Evolutionary conservation across 768 basidiomycete species (phyloP), one percentile per base, ranked within the genome.

Genomic region (Cystobasidium tubakii): DNA sequence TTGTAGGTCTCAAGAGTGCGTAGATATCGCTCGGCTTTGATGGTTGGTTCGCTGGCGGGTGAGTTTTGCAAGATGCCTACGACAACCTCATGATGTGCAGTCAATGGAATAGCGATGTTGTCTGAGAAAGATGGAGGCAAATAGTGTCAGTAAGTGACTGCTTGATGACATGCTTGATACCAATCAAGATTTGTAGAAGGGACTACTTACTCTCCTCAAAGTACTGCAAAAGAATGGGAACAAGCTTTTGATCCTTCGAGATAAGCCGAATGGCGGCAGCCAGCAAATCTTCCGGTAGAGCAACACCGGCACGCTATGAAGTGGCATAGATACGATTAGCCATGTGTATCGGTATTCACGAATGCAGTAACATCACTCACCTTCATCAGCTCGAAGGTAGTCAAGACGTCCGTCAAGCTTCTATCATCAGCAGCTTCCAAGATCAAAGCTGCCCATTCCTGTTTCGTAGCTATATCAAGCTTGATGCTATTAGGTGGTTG

Each of bases 31-130:
- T 74, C 70, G 1, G 66, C 66, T n/a, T 33, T 34, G 27, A 44
- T 10, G 23, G 69, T 33, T 12, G 73, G 53, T 1, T 4, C 17
- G 15, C 21, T 31, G 12, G 66, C 6, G 29, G n/a, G 27, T 53
- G 66, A 27, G 31, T 31, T 34, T 19, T 34, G 34, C 19, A 74
- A 31, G 25, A 44, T 25, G 17, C 39, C 44, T 0, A 15, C 17
- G 25, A 74, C 34, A 66, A 74, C 25, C 34, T 44, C 44, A 1
- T 86, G 86, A 0, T 78, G 81, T 21, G 74, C 76, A 31, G 74
- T n/a, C 7, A 54, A 43, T 9, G 66, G 50, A 33, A 67, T 46
- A 4, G 39, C 29, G 44, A 44, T 67, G 21, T 33, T 29, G n/a
- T 62, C 36, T 62, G 25, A 21, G 54, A 21, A 57, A 23, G n/a